Conservation (phyloP, 148 eudicot genomes). For the Oxyria digyna region DNA sequence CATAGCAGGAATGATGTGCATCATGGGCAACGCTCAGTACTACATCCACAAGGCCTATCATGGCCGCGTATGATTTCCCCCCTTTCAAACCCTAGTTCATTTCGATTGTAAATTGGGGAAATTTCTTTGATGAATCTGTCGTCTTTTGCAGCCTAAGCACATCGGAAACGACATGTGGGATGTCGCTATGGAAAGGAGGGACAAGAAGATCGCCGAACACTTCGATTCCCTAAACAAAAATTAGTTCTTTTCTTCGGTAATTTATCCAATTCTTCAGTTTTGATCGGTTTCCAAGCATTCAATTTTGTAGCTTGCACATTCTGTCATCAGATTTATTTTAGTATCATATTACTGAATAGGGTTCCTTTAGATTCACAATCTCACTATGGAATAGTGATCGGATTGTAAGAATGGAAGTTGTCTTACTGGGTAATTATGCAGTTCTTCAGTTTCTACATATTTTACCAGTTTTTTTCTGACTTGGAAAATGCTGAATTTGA, state of each 20-base stretch:
- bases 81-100: neutral
- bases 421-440: too few species aligned
- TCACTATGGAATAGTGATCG: too few species aligned
- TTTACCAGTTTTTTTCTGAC: neutral
- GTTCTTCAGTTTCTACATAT: too few species aligned
- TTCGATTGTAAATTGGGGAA: neutral
- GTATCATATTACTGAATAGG: too few species aligned
- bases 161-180: slow-evolving; percentile 92
- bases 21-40: slow-evolving; percentile 80
- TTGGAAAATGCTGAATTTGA: neutral
- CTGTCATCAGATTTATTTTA: too few species aligned
- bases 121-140: neutral
- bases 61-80: slow-evolving; percentile 48
- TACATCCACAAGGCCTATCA: slow-evolving; percentile 78
- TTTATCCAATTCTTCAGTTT: neutral
- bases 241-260: slow-evolving; percentile 4
- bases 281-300: too few species aligned
- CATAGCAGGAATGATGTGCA: slow-evolving; percentile 87
- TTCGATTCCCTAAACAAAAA: slow-evolving; percentile 15
- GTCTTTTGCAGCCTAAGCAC: slow-evolving; percentile 66
- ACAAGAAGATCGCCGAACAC: slow-evolving; percentile 60
- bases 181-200: slow-evolving; percentile 95
- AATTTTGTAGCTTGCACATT: too few species aligned
- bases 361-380: too few species aligned
- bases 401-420: too few species aligned